These are phyloP conservation scores for Suhomyces anneliseae DNA, from an alignment of 1,139 yeast species.

Conservation along the genomic window DNA sequence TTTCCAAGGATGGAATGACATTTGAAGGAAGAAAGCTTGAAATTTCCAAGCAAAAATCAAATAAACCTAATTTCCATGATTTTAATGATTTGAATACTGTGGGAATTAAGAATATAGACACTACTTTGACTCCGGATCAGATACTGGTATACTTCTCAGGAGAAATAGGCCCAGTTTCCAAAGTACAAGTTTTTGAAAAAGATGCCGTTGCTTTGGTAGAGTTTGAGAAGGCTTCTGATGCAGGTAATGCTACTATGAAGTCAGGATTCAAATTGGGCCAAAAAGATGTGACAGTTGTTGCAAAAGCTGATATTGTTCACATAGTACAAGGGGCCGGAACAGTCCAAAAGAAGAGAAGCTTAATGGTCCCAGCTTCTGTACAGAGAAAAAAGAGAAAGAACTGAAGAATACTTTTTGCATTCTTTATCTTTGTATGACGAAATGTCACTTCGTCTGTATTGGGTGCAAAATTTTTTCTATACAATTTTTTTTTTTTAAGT, in stretches of 20 bases:
- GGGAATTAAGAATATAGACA: conserved; percentile 47
- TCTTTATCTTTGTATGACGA: no score
- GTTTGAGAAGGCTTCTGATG: conserved; percentile 43
- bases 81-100: conserved; percentile 36
- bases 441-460: no score
- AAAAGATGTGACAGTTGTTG: conserved; percentile 33
- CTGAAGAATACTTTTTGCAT: neutral
- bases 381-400: conserved; percentile 11
- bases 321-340: conserved; percentile 1
- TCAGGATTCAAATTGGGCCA: conserved; percentile 43
- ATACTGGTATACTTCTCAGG: conserved; percentile 32
- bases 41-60: conserved; percentile 32
- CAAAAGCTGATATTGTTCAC: conserved; percentile 32
- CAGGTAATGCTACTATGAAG: conserved; percentile 58
- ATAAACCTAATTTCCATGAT: conserved; percentile 23
- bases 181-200: conserved; percentile 49
- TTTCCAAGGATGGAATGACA: conserved; percentile 33
- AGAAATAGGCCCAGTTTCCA: conserved; percentile 36
- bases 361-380: conserved; percentile 23
- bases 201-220: conserved; percentile 55
- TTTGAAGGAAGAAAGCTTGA: conserved; percentile 45
- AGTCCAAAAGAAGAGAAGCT: conserved; percentile 2
- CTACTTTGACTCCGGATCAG: conserved; percentile 46
- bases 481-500: no score
- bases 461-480: neutral